phyloP scores from a whole-genome alignment of 129 eudicot genomes.

The Chrysanthemum lavandulifolium region DNA sequence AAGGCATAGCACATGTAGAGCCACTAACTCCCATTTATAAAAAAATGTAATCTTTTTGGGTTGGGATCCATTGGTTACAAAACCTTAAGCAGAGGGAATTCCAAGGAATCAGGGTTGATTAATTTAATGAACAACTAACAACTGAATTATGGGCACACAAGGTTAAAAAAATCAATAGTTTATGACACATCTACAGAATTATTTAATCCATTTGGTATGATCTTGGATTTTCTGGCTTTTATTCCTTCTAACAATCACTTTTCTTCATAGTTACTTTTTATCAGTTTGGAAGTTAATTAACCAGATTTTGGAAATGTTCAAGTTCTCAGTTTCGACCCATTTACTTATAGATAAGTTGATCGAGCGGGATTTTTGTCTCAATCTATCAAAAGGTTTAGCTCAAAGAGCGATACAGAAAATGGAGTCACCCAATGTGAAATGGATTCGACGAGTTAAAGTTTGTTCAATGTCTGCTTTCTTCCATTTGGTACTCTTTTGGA shows the following conservation, averaged over 20 bases:
- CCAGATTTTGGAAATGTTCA: background rate
- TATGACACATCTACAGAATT: constrained; percentile 7
- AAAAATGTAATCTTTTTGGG: constrained; percentile 24
- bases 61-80: constrained; percentile 16
- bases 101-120: constrained; percentile 32
- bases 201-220: background rate
- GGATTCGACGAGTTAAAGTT: too few relatives aligned
- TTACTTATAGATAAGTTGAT: background rate
- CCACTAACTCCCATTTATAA: constrained; percentile 44
- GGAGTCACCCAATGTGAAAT: background rate
- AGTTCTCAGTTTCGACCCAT: background rate
- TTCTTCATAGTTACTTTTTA: background rate
- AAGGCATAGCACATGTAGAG: constrained; percentile 81
- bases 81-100: constrained; percentile 37
- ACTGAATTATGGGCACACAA: constrained; percentile 1
- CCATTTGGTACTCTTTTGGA: too few relatives aligned
- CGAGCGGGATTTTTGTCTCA: background rate
- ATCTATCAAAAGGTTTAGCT: background rate
- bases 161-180: background rate
- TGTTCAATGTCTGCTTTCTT: too few relatives aligned
- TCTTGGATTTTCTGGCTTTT: constrained; percentile 8
- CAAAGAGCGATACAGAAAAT: background rate
- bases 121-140: constrained; percentile 10
- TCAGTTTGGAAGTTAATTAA: background rate
- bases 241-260: background rate